Evolutionary conservation across 2,329 filamentous ascomycete genomes (phyloP).

Genomic region (Hortaea sp.): DNA sequence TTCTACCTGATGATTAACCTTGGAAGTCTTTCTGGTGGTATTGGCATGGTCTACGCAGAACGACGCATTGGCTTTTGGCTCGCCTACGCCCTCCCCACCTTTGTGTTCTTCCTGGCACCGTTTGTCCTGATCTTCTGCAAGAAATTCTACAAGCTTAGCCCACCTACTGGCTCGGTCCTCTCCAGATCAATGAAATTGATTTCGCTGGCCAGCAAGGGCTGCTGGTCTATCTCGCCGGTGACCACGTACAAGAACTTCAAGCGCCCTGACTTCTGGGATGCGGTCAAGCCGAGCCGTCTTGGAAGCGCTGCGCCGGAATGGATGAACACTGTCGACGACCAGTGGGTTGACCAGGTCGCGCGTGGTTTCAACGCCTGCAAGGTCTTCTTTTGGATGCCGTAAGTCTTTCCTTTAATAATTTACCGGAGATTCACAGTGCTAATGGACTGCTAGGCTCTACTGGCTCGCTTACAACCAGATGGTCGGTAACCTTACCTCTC

Average conservation of each 20-base stretch:
- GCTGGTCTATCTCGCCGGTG: not conserved
- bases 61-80: conserved; percentile 56
- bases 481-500: conserved; percentile 39
- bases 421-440: not conserved
- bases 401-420: not conserved
- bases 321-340: conserved; percentile 57
- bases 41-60: conserved; percentile 60
- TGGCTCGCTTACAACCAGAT: conserved; percentile 53
- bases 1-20: conserved; percentile 67
- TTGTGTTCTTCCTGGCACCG: conserved; percentile 55
- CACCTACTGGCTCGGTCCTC: conserved; percentile 59
- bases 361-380: conserved; percentile 57
- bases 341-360: conserved; percentile 57
- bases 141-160: conserved; percentile 46
- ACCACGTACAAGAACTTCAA: conserved; percentile 44
- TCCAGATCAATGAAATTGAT: conserved; percentile 56
- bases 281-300: conserved; percentile 54
- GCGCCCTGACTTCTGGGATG: conserved; percentile 55
- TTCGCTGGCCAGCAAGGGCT: conserved; percentile 46
- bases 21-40: conserved; percentile 48
- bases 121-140: conserved; percentile 39
- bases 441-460: conserved; percentile 24
- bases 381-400: conserved; percentile 44
- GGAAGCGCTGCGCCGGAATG: conserved; percentile 58
- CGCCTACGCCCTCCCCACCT: conserved; percentile 52